Evolutionary conservation across 352 stramenopile genomes (phyloP).

Genomic region (Plasmopara muralis): DNA sequence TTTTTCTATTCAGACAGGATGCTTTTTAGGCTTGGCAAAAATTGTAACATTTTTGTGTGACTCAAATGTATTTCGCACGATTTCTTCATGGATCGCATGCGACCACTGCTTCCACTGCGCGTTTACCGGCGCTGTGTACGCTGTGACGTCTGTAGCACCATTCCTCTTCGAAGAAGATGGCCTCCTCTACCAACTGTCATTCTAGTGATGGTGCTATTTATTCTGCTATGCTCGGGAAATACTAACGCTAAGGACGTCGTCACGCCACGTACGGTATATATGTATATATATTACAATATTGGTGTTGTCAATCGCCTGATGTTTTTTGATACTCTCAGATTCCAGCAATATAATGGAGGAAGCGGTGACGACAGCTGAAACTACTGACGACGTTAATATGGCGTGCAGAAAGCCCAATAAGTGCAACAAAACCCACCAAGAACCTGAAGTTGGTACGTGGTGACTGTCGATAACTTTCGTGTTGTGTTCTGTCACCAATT

Average conservation of each 20-base stretch:
- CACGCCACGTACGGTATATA: constrained; percentile 12
- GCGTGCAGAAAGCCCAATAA: constrained; percentile 17
- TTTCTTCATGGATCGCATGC: neutral
- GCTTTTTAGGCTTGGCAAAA: too few relatives aligned
- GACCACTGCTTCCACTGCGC: neutral
- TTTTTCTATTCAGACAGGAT: too few relatives aligned
- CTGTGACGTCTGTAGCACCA: neutral
- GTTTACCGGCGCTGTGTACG: constrained; percentile 1
- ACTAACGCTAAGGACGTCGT: constrained; percentile 17
- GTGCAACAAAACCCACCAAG: constrained; percentile 22
- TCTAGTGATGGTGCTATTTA: constrained; percentile 1
- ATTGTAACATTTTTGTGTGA: too few relatives aligned
- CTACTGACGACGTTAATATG: constrained; percentile 1
- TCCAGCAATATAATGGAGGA: constrained; percentile 11
- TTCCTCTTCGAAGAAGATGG: neutral
- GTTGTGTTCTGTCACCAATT: constrained; percentile 4
- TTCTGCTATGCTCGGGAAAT: constrained; percentile 7
- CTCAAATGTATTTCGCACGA: neutral
- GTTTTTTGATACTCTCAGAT: neutral
- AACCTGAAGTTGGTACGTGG: constrained; percentile 33
- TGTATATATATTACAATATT: neutral
- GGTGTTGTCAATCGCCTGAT: constrained; percentile 1
- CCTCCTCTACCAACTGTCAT: constrained; percentile 1
- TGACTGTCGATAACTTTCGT: constrained; percentile 5
- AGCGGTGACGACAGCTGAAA: constrained; percentile 13